A percentile compares a stretch with the other conserved stretches of the same genome.
phyloP scores from a whole-genome alignment of 495 filamentous ascomycete species.

The Pyrenula aspistea region DNA sequence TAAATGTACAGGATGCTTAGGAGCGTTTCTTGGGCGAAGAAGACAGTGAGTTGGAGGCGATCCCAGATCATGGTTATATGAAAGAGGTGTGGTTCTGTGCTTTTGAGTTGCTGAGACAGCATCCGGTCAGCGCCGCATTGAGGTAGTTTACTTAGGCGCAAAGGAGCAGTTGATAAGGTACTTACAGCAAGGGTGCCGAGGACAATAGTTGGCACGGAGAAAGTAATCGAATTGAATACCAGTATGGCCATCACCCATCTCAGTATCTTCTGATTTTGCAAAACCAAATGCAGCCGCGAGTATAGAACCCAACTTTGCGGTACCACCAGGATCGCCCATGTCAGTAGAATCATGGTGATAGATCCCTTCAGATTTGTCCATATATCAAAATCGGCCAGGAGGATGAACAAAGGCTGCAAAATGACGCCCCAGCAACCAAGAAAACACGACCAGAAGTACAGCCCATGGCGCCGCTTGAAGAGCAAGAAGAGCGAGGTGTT shows the following conservation, averaged over 20 bases:
- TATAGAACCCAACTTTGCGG: conserved; percentile 26
- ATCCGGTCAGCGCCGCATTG: too few relatives aligned
- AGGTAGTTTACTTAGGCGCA: too few relatives aligned
- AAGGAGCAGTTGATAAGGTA: too few relatives aligned
- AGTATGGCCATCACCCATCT: conserved; percentile 17
- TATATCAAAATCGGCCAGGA: conserved; percentile 20
- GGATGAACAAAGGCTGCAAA: conserved; percentile 22
- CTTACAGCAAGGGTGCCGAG: conserved; percentile 12
- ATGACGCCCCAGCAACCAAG: conserved; percentile 24
- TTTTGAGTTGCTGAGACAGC: too few relatives aligned
- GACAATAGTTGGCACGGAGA: conserved; percentile 17
- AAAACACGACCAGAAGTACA: conserved; percentile 30
- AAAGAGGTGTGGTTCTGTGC: conserved; percentile 8
- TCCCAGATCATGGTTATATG: too few relatives aligned
- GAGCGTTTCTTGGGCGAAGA: conserved; percentile 25
- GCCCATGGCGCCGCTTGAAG: conserved; percentile 27
- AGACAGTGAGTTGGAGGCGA: conserved; percentile 22
- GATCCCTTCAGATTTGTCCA: conserved; percentile 13
- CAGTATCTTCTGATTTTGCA: conserved; percentile 11
- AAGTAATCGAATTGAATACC: conserved; percentile 13
- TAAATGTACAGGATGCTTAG: conserved; percentile 25
- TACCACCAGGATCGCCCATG: conserved; percentile 20
- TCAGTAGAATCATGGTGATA: conserved; percentile 19
- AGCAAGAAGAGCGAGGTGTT: conserved; percentile 15
- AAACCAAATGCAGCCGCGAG: conserved; percentile 27